Percentiles rank a stretch among this genome's conserved stretches.
Conservation (phyloP, 768 basidiomycete genomes). For the Suillus sp. region DNA sequence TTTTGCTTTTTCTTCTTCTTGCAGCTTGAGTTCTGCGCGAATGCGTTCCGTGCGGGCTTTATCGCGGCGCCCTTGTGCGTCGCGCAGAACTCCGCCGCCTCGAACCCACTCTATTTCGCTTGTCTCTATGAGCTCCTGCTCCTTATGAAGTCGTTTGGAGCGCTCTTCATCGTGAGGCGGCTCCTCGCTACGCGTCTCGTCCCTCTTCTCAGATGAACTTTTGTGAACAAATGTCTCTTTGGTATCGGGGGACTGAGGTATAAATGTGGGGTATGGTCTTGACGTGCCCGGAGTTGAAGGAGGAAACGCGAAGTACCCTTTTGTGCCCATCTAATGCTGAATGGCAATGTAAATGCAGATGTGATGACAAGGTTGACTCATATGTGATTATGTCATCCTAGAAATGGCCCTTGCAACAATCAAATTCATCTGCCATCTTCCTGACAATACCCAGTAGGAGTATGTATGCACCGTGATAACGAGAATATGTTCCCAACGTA, state of each 20-base stretch:
- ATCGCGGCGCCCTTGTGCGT: constrained; percentile 51
- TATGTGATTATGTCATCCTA: constrained; percentile 2
- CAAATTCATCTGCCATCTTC: not conserved
- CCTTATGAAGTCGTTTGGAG: constrained; percentile 28
- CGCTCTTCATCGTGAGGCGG: constrained; percentile 19
- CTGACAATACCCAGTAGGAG: not conserved
- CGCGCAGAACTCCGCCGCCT: constrained; percentile 56
- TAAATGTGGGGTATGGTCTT: constrained; percentile 1
- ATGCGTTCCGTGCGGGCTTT: constrained; percentile 50
- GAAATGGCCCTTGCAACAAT: not conserved
- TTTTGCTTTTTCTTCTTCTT: constrained; percentile 43
- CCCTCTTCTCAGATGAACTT: not conserved
- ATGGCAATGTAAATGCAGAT: not conserved
- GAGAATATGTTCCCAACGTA: not conserved
- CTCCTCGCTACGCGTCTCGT: constrained; percentile 10
- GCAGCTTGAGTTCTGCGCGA: constrained; percentile 46
- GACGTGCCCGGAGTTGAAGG: not conserved
- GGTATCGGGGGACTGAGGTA: not conserved
- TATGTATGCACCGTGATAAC: not conserved
- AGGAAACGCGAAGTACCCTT: constrained; percentile 10
- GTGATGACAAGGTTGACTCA: not conserved
- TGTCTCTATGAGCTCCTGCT: constrained; percentile 44
- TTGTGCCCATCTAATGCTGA: constrained; percentile 2
- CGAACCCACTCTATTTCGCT: constrained; percentile 65
- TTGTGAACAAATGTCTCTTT: not conserved